Evolutionary conservation across 345 rosid genomes (phyloP), one percentile per base, ranked within the genome.

Genomic region (Pelargonium nanum): DNA sequence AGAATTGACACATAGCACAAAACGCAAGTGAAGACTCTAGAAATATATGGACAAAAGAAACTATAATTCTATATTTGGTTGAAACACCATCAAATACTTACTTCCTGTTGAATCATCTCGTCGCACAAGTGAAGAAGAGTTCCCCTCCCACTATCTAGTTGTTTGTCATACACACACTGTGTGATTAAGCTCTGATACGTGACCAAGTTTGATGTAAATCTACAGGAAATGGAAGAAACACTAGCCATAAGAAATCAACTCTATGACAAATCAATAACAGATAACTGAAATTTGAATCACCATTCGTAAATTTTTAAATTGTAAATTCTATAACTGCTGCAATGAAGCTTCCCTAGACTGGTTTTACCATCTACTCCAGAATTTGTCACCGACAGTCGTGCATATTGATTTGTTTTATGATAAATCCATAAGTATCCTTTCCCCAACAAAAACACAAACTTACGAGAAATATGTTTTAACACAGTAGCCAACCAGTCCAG

Each of bases 91-190:
- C 9, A 40, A 40, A 40, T 20, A 78, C 86, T 68, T 75, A 93
- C 99, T 84, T 93, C 99, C 81, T 93, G 97, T 65, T 93, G 99
- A 77, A 93, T 85, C 57, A 87, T 95, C 59, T 93, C 97, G 63
- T 93, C 99, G 25, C 99, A 93, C 69, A 93, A 75, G 74, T 93
- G 99, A 68, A 93, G 83, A 56, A 93, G 89, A 19, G 99, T 93
- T 53, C 99, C 99, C 79, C 56, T 85, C 68, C 99, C 99, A 70
- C 97, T 93, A 68, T 89, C 99, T 25, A 93, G 83, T 67, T 89
- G 99, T 69, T 93, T 93, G 71, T 93, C 96, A 69, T 89, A 93
- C 95, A 90, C 84, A 57, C 96, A 93, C 71, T 86, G 89, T 3
- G 96, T 89, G 54, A 93, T 93, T 78, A 93, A 74, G 75, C 81